These are phyloP conservation scores for Citrullus amarus DNA, from an alignment of 306 rosid genomes.

Conservation along the genomic window DNA sequence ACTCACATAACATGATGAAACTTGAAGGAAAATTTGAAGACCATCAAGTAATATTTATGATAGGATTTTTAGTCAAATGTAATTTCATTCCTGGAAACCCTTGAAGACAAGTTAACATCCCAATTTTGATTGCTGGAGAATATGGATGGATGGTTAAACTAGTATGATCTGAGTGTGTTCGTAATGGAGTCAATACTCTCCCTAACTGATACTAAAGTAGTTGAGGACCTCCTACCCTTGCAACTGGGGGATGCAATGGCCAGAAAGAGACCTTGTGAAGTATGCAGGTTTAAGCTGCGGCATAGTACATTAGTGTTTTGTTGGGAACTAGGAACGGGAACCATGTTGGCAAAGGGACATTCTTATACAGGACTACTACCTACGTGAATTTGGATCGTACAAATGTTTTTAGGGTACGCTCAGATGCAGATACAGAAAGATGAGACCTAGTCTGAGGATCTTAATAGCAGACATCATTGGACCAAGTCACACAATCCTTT, in stretches of 20 bases:
- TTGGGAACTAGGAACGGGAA: background rate
- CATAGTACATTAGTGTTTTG: background rate
- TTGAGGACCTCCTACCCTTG: background rate
- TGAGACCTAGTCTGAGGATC: background rate
- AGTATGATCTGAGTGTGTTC: background rate
- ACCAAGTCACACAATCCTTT: background rate
- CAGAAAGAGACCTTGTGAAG: background rate
- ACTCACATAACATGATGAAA: background rate
- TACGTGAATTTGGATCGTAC: background rate
- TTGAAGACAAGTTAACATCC: background rate
- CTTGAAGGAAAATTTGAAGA: background rate
- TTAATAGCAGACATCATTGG: background rate
- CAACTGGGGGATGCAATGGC: background rate
- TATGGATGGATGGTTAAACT: background rate
- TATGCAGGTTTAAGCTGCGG: background rate
- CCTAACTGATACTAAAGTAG: background rate
- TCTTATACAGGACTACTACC: background rate
- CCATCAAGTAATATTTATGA: background rate
- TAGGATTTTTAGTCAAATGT: background rate
- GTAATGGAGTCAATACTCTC: background rate
- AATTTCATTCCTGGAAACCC: background rate
- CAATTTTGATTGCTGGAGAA: background rate
- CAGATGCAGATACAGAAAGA: background rate
- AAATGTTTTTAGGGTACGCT: background rate
- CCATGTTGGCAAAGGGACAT: background rate